phyloP scores from a whole-genome alignment of 305 asterid genomes.

The Fraxinus angustifolia region DNA sequence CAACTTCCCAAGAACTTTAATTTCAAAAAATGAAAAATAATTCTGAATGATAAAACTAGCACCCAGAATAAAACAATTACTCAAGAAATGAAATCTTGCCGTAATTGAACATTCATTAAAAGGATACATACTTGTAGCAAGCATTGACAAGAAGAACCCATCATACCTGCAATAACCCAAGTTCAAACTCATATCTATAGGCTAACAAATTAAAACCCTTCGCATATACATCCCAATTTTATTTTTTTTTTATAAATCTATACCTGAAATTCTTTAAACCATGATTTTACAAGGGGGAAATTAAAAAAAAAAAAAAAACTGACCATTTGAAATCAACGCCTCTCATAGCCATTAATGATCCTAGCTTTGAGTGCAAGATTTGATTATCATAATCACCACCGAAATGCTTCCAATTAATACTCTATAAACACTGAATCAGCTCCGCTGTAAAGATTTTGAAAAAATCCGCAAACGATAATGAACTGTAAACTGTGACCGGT shows the following conservation, averaged over 20 bases:
- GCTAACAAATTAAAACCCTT: slow-evolving; percentile 3
- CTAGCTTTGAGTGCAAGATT: slow-evolving; percentile 25
- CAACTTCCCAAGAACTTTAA: not conserved
- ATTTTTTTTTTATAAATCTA: not conserved
- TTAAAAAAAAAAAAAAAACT: slow-evolving; percentile 5
- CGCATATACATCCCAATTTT: not conserved
- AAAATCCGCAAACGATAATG: not conserved
- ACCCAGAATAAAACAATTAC: not conserved
- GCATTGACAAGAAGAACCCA: slow-evolving; percentile 97
- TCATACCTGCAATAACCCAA: slow-evolving; percentile 71
- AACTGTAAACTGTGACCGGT: not conserved
- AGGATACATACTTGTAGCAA: slow-evolving; percentile 97
- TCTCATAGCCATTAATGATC: slow-evolving; percentile 60
- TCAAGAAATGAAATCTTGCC: slow-evolving; percentile 20
- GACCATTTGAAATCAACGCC: slow-evolving; percentile 93
- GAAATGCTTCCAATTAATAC: not conserved
- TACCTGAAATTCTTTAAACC: not conserved
- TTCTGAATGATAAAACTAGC: not conserved
- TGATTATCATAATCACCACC: slow-evolving; percentile 26
- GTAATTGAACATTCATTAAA: slow-evolving; percentile 8
- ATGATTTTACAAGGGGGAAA: not conserved
- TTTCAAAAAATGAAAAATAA: not conserved
- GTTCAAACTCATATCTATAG: not conserved
- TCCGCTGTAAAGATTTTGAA: not conserved
- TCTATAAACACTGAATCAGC: not conserved